A percentile compares a stretch with the other conserved stretches of the same genome.
Evolutionary conservation across 2,329 filamentous ascomycete genomes (phyloP).

Genomic region (Paraphaeosphaeria minitans): DNA sequence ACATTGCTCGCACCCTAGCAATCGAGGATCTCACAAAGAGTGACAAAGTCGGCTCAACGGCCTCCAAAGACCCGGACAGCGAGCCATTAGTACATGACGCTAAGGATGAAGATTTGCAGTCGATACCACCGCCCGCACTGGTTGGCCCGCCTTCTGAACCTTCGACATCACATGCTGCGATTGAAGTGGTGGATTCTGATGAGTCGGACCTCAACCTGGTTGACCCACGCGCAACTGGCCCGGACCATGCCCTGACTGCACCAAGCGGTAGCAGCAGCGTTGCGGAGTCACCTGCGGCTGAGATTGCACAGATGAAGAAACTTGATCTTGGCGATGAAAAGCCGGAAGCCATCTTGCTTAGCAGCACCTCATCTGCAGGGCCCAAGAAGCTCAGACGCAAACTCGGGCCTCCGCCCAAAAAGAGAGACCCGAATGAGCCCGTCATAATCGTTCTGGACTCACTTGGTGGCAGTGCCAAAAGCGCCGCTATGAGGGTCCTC

Average conservation of each 20-base stretch:
- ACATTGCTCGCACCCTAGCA: conserved; percentile 53
- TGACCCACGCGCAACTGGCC: conserved; percentile 21
- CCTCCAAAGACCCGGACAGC: neutral
- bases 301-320: conserved; percentile 11
- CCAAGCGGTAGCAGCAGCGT: neutral
- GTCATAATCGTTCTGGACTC: conserved; percentile 89
- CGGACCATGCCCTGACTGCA: neutral
- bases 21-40: neutral
- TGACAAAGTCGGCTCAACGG: neutral
- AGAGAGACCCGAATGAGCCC: conserved; percentile 52
- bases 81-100: neutral
- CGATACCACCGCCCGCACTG: neutral
- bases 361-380: conserved; percentile 16
- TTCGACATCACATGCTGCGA: conserved; percentile 14
- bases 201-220: conserved; percentile 26
- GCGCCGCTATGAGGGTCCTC: conserved; percentile 66
- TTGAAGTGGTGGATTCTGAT: conserved; percentile 30
- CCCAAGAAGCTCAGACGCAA: conserved; percentile 29
- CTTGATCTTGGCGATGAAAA: conserved; percentile 15
- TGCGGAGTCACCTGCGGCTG: conserved; percentile 9
- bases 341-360: conserved; percentile 17
- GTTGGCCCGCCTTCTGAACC: neutral
- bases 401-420: conserved; percentile 26
- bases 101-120: neutral
- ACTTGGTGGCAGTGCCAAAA: conserved; percentile 66